These are phyloP conservation scores for Mariannaea elegans DNA, from an alignment of 2,329 filamentous ascomycete species.

Conservation along the genomic window DNA sequence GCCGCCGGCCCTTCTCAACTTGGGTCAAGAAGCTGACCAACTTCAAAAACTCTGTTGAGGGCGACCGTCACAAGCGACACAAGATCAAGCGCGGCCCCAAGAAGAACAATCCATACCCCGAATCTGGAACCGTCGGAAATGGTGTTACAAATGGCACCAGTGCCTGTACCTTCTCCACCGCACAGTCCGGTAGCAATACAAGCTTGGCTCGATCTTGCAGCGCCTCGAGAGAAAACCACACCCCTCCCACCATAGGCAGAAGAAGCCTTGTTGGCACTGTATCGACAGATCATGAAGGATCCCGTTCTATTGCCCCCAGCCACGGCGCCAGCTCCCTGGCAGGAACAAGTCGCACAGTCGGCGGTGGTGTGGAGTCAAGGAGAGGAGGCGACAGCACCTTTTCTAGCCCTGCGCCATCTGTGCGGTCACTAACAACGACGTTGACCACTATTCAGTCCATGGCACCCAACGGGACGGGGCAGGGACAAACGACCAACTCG, in stretches of 20 bases:
- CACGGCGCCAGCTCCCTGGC: slow-evolving; percentile 73
- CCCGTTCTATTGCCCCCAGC: slow-evolving; percentile 80
- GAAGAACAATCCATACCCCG: slow-evolving; percentile 91
- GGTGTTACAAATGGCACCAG: slow-evolving; percentile 51
- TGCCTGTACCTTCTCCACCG: slow-evolving; percentile 65
- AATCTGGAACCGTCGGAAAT: slow-evolving; percentile 70
- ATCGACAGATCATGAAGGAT: slow-evolving; percentile 82
- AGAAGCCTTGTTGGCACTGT: slow-evolving; percentile 82
- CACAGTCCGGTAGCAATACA: slow-evolving; percentile 60
- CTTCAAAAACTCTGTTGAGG: slow-evolving; percentile 78
- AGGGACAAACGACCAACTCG: slow-evolving; percentile 45
- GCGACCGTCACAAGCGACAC: slow-evolving; percentile 55
- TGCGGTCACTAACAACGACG: slow-evolving; percentile 83
- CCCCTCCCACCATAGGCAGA: slow-evolving; percentile 69
- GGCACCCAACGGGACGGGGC: slow-evolving; percentile 61
- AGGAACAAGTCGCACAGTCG: slow-evolving; percentile 77
- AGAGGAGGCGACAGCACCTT: slow-evolving; percentile 81
- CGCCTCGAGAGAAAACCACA: slow-evolving; percentile 66
- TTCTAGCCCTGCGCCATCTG: slow-evolving; percentile 82
- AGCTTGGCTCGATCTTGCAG: slow-evolving; percentile 69
- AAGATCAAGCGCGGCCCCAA: slow-evolving; percentile 66
- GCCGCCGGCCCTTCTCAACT: slow-evolving; percentile 86
- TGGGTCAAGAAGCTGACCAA: slow-evolving; percentile 95
- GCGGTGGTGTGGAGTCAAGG: slow-evolving; percentile 71
- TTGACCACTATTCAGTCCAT: slow-evolving; percentile 86